These are phyloP conservation scores for Eremothecium gossypii DNA, from an alignment of 1,139 yeast genomes.

Conservation along the genomic window DNA sequence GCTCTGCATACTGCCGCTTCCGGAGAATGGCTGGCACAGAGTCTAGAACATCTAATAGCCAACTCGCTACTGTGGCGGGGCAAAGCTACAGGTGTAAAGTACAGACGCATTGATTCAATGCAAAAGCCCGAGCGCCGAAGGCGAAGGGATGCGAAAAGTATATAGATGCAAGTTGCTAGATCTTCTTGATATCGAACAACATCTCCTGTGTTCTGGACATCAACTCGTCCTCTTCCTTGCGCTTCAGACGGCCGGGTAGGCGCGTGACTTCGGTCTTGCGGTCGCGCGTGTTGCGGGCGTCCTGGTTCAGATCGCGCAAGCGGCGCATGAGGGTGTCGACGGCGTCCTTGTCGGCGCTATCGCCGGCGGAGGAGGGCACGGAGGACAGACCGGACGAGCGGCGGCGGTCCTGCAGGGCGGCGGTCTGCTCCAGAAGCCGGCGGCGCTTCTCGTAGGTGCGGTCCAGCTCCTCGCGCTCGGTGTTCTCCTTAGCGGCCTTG, in stretches of 20 bases:
- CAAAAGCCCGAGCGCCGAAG: neutral
- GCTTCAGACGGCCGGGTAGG: slow-evolving; percentile 1
- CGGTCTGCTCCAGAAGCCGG: slow-evolving; percentile 43
- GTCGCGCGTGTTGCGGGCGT: slow-evolving; percentile 4
- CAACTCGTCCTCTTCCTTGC: slow-evolving; percentile 8
- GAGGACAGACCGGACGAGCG: slow-evolving; percentile 6
- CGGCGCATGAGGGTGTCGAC: slow-evolving; percentile 22
- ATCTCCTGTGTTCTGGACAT: slow-evolving; percentile 20
- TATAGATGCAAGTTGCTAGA: slow-evolving; percentile 7
- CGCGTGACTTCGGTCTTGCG: slow-evolving; percentile 1
- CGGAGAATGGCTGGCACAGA: too few species aligned
- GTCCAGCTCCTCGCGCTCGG: slow-evolving; percentile 70
- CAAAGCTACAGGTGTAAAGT: too few species aligned
- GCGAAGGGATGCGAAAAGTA: neutral
- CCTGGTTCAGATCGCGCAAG: slow-evolving; percentile 19
- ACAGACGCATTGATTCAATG: too few species aligned
- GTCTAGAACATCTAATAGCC: too few species aligned
- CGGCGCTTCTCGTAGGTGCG: slow-evolving; percentile 65
- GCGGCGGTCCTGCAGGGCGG: neutral
- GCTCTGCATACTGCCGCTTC: too few species aligned
- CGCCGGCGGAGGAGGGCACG: slow-evolving; percentile 15
- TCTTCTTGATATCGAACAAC: slow-evolving; percentile 19
- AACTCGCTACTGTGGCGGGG: too few species aligned
- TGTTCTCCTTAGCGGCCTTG: slow-evolving; percentile 67
- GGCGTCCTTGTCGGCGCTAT: slow-evolving; percentile 12